Evolutionary conservation across 805 yeast species (phyloP).

Genomic region (Schwanniomyces sp.): DNA sequence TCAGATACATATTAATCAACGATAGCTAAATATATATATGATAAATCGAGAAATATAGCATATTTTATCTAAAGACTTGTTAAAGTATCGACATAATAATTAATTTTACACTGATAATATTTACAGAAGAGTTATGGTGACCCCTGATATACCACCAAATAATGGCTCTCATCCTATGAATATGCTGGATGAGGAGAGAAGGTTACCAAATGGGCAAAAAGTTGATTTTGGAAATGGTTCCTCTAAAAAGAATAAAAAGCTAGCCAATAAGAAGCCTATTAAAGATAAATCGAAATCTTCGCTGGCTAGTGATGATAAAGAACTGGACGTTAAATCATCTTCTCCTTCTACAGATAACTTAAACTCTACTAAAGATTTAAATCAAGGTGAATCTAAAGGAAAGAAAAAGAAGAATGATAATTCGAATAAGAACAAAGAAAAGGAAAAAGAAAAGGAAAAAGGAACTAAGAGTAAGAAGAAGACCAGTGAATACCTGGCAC

Average conservation of each 20-base stretch:
- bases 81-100: background rate
- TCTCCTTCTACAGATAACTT: background rate
- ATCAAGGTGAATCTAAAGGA: background rate
- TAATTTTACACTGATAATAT: background rate
- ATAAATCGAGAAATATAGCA: slow-evolving; percentile 4
- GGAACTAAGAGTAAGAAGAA: slow-evolving; percentile 7
- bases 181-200: slow-evolving; percentile 13
- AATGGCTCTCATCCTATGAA: slow-evolving; percentile 6
- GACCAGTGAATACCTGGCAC: slow-evolving; percentile 3
- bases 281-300: slow-evolving; percentile 2
- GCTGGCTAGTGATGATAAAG: background rate
- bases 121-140: slow-evolving; percentile 21
- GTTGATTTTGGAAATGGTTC: slow-evolving; percentile 27
- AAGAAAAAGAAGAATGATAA: slow-evolving; percentile 6
- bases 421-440: background rate
- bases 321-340: background rate
- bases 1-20: background rate
- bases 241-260: slow-evolving; percentile 4
- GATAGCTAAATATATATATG: slow-evolving; percentile 1
- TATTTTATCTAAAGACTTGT: background rate
- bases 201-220: slow-evolving; percentile 28
- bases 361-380: background rate
- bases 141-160: slow-evolving; percentile 32
- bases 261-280: slow-evolving; percentile 1
- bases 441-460: slow-evolving; percentile 4